Evolutionary conservation across 805 yeast genomes (phyloP).

Genomic region (Candida alai): DNA sequence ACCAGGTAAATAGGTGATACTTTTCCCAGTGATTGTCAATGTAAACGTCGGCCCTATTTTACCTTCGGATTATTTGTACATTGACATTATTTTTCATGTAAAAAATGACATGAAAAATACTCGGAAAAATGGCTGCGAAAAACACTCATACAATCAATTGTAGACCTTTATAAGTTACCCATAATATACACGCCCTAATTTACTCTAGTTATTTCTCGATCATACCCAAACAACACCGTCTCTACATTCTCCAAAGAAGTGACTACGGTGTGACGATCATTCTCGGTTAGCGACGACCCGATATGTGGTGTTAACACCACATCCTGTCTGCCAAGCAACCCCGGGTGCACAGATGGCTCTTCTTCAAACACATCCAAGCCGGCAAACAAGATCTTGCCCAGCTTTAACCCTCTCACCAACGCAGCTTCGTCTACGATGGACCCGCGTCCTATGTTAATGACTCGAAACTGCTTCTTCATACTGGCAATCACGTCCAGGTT

Average conservation of each 20-base stretch:
- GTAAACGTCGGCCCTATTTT: too few species aligned
- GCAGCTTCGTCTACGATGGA: slow-evolving; percentile 62
- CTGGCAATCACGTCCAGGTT: slow-evolving; percentile 43
- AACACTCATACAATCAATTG: too few species aligned
- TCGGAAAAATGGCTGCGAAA: too few species aligned
- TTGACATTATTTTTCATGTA: too few species aligned
- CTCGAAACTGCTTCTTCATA: slow-evolving; percentile 52
- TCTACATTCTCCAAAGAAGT: slow-evolving; percentile 55
- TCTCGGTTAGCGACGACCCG: slow-evolving; percentile 62
- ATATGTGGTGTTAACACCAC: slow-evolving; percentile 68
- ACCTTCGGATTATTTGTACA: too few species aligned
- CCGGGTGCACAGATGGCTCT: slow-evolving; percentile 57
- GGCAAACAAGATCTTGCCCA: slow-evolving; percentile 58
- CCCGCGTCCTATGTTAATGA: slow-evolving; percentile 78
- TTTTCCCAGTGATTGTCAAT: too few species aligned
- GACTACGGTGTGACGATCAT: slow-evolving; percentile 47
- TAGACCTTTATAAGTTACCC: too few species aligned
- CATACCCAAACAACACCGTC: slow-evolving; percentile 23
- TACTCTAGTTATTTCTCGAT: slow-evolving; percentile 9
- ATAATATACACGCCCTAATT: too few species aligned
- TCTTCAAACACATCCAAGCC: slow-evolving; percentile 71
- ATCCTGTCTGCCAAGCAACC: slow-evolving; percentile 53
- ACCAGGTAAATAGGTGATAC: too few species aligned
- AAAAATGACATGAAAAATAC: too few species aligned
- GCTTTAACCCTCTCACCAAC: slow-evolving; percentile 52